A percentile compares a stretch with the other conserved stretches of the same genome.
phyloP scores from a whole-genome alignment of 768 basidiomycete species.

The Favolaschia claudopus region DNA sequence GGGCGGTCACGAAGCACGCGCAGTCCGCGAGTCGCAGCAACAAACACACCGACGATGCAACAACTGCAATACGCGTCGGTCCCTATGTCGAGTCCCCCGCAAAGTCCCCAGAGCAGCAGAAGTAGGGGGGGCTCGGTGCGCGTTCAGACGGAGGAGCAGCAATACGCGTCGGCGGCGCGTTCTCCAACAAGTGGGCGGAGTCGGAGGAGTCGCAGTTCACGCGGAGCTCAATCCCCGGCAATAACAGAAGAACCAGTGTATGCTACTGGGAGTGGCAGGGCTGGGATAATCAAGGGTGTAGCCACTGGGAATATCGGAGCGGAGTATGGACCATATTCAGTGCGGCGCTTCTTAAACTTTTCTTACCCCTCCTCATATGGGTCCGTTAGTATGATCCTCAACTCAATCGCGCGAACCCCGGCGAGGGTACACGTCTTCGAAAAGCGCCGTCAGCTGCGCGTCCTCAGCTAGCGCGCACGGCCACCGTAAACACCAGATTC shows the following conservation, averaged over 20 bases:
- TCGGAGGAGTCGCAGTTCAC: constrained; percentile 39
- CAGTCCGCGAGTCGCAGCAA: too few species aligned
- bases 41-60: too few species aligned
- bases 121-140: too few species aligned
- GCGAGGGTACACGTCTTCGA: constrained; percentile 53
- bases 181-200: constrained; percentile 19
- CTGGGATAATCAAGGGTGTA: constrained; percentile 77
- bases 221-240: constrained; percentile 34
- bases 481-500: constrained; percentile 76
- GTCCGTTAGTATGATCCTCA: constrained; percentile 15
- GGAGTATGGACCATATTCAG: constrained; percentile 89
- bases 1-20: too few species aligned
- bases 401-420: constrained; percentile 48
- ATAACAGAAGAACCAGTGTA: constrained; percentile 34
- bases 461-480: constrained; percentile 49
- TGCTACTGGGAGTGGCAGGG: constrained; percentile 46
- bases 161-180: constrained; percentile 21
- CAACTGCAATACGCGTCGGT: too few species aligned
- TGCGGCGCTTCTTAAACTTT: constrained; percentile 43
- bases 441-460: constrained; percentile 35
- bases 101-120: too few species aligned
- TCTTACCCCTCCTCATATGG: constrained; percentile 3
- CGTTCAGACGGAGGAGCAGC: too few species aligned
- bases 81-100: too few species aligned
- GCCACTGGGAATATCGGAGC: constrained; percentile 81